Base-by-base conservation (phyloP, 2,329 filamentous ascomycete species). In the Pseudopyricularia javanii region DNA sequence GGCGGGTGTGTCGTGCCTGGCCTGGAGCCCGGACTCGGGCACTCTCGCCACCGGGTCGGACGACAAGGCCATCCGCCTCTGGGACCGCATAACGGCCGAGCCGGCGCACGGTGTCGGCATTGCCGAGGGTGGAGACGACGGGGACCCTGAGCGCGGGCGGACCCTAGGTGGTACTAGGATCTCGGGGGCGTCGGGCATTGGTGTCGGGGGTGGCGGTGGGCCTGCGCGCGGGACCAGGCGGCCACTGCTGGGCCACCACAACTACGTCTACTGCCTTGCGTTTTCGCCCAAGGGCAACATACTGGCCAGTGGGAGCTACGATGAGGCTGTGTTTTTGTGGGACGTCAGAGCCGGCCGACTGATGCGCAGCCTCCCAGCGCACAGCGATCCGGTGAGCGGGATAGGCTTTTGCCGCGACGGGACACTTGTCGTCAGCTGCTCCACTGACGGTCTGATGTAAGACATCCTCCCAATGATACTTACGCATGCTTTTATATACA, bases 201-300 rank as follows among this genome's bases (percentile, higher is more conserved):
- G 24, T 34, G 14, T 32, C 28, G 26, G 12, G 30, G 43, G 53
- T 20, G 43, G 55, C 28, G 40, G 40, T 5, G 43, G 57, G 34
- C 52, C 51, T 11, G 33, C 49, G 15, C 59, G 60, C 17, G 63
- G 61, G 4, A 73, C 74, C 28, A 71, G 73, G 59, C 72, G 73
- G 2, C 78, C 81, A 5, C 74, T 97, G 58, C 75, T 86, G 24
- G 91, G 93, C 2, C 93, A 98, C 62, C 90, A 96, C 67, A 97
- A 94, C 68, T 97, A 97, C 68, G 85, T 98, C 32, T 95, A 95
- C 69, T 89, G 86, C 50, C 74, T 98, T 33, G 90, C 91, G 6
- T 97, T 97, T 67, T 91, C 88, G n/a, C 93, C 93, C 2, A 97
- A 96, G 67, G 93, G 93, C 24, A 98, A 98, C 64, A 95, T 97